Conservation (phyloP, 2,329 filamentous ascomycete species). For the Scopulariopsis brevicaulis region DNA sequence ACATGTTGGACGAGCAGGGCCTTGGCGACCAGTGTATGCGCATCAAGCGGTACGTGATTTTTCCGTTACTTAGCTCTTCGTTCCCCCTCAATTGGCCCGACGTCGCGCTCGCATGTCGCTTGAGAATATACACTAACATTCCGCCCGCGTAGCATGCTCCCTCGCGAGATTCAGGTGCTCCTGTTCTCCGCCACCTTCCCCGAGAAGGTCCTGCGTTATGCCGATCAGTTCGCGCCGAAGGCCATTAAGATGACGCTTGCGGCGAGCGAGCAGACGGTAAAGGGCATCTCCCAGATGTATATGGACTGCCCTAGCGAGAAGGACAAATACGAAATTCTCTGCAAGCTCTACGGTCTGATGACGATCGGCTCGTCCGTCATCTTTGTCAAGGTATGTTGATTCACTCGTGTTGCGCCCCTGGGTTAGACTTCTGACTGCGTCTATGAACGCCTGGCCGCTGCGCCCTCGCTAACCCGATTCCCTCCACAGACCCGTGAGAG, state of each 20-base stretch:
- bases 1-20: slow-evolving; percentile 95
- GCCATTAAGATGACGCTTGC: slow-evolving; percentile 81
- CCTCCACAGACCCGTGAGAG: slow-evolving; percentile 63
- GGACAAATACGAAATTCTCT: slow-evolving; percentile 78
- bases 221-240: slow-evolving; percentile 70
- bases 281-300: slow-evolving; percentile 96
- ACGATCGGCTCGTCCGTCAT: slow-evolving; percentile 97
- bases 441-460: neutral
- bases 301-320: slow-evolving; percentile 78
- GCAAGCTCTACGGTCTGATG: slow-evolving; percentile 91
- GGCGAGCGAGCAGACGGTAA: slow-evolving; percentile 86
- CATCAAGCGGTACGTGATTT: slow-evolving; percentile 58
- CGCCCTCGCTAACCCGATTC: neutral
- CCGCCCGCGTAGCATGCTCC: slow-evolving; percentile 48
- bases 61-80: neutral
- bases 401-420: neutral
- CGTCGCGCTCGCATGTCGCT: neutral
- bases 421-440: neutral
- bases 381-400: slow-evolving; percentile 67
- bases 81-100: neutral
- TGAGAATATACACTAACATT: slow-evolving; percentile 17
- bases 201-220: slow-evolving; percentile 73
- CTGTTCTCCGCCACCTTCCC: slow-evolving; percentile 95
- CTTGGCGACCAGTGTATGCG: slow-evolving; percentile 90
- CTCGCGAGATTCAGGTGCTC: slow-evolving; percentile 68